Base-by-base conservation (phyloP, 208 protist genomes). In the Trypanosoma mega region DNA sequence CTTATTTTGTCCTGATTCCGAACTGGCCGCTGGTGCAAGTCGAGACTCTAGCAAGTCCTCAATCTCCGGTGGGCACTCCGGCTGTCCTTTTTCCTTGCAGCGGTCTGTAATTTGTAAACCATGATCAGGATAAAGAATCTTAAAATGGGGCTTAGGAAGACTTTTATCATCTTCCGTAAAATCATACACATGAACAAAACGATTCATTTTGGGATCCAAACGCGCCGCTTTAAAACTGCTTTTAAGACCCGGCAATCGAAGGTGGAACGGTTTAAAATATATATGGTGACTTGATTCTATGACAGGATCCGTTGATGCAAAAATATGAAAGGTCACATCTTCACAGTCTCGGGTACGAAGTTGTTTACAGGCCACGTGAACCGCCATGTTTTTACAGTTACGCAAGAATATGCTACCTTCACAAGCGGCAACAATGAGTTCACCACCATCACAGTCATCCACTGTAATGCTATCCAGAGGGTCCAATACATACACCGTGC, bases 321-420 rank as follows among this genome's bases (percentile, higher is more conserved):
- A 94, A 46, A 97, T 67, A 67, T 80, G 74, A n/a, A 97, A 49
- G 18, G 85, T 75, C 9, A 94, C 60, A 63, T 93, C 27, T 52
- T 80, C 82, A 69, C 91, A 96, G 58, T 97, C 93, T 45, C 91
- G 82, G 18, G 79, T 81, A 57, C 93, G 85, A 6, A 98, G 81
- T 74, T 98, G 94, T 75, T 96, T 93, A 74, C 93, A 97, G 14
- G 93, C 92, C 34, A 94, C 85, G 57, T 92, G 82, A 30, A 97
- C 68, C 7, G 73, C 92, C 81, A 96, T 92, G 67, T 93, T 82
- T 52, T 91, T 87, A 63, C 92, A 97, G 68, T 94, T 94, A 31
- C 94, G 81, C 49, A 98, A 59, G 71, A 97, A 98, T 21, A 97
- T 78, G 57, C 90, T 96, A 30, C 90, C 89, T 63, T 90, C 86